Evolutionary conservation across 371 early-diverging fungal genomes (phyloP).

Genomic region (Actinomucor elegans): DNA sequence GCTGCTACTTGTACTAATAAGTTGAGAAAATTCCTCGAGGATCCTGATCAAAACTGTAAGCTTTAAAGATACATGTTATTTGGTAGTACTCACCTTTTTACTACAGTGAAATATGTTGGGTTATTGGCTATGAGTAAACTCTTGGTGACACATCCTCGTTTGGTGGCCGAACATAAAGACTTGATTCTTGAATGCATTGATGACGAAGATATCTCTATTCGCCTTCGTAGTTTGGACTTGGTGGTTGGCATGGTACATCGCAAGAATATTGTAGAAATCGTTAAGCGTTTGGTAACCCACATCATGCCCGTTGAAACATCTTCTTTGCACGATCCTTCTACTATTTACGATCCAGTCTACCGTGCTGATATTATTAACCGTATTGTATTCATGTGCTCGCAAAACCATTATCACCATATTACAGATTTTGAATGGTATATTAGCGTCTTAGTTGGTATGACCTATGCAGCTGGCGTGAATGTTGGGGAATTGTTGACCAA

Average conservation of each 20-base stretch:
- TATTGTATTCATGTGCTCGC: slow-evolving; percentile 81
- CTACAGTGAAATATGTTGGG: slow-evolving; percentile 91
- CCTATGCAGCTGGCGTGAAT: slow-evolving; percentile 70
- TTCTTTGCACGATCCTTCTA: slow-evolving; percentile 41
- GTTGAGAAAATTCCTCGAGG: slow-evolving; percentile 81
- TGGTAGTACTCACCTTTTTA: not conserved
- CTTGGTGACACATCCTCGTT: slow-evolving; percentile 76
- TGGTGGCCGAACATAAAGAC: slow-evolving; percentile 83
- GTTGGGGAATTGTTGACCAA: slow-evolving; percentile 69
- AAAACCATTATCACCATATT: slow-evolving; percentile 80
- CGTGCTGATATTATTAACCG: slow-evolving; percentile 77
- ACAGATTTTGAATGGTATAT: slow-evolving; percentile 97
- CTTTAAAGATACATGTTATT: not conserved
- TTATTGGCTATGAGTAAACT: slow-evolving; percentile 82
- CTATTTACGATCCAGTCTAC: slow-evolving; percentile 72
- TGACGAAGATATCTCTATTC: slow-evolving; percentile 89
- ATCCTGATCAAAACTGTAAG: slow-evolving; percentile 90
- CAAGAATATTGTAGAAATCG: slow-evolving; percentile 77
- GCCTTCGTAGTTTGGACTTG: slow-evolving; percentile 84
- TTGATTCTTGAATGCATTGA: slow-evolving; percentile 87
- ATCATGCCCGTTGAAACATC: slow-evolving; percentile 49
- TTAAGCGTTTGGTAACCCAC: slow-evolving; percentile 81
- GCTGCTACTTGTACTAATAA: slow-evolving; percentile 88
- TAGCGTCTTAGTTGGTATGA: slow-evolving; percentile 74
- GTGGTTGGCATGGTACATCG: slow-evolving; percentile 84